Conservation (phyloP, 2,329 filamentous ascomycete species). For the Lachnellula willkommii region DNA sequence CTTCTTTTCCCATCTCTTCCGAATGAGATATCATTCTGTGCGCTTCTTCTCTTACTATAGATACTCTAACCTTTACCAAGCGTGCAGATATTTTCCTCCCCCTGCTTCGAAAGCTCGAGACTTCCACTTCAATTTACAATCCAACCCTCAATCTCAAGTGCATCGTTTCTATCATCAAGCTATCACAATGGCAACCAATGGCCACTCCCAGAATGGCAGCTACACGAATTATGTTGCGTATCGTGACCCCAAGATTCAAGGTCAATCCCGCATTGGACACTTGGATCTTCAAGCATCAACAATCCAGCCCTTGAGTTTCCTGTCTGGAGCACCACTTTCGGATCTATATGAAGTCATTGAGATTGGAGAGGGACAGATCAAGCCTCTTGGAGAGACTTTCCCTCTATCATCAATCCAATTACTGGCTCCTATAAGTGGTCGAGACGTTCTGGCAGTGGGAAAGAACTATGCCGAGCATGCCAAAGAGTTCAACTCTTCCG, state of each 20-base stretch:
- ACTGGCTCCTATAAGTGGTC: slow-evolving; percentile 41
- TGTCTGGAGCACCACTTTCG: slow-evolving; percentile 41
- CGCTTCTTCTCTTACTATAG: no score
- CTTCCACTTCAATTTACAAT: no score
- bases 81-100: no score
- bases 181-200: neutral
- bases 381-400: slow-evolving; percentile 31
- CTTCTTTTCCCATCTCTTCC: no score
- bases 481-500: slow-evolving; percentile 50
- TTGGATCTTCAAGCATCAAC: slow-evolving; percentile 33
- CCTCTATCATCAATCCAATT: slow-evolving; percentile 36
- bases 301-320: slow-evolving; percentile 41
- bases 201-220: neutral
- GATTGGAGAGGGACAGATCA: slow-evolving; percentile 37
- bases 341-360: slow-evolving; percentile 49
- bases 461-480: slow-evolving; percentile 55
- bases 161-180: neutral
- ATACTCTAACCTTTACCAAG: no score
- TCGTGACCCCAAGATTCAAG: slow-evolving; percentile 17
- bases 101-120: no score
- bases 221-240: slow-evolving; percentile 38
- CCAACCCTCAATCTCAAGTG: no score
- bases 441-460: slow-evolving; percentile 51
- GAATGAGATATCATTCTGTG: no score
- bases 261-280: slow-evolving; percentile 37